A percentile compares a stretch with the other conserved stretches of the same genome.
phyloP scores from a whole-genome alignment of 176 grass and related monocot species.

The Avena eriantha region DNA sequence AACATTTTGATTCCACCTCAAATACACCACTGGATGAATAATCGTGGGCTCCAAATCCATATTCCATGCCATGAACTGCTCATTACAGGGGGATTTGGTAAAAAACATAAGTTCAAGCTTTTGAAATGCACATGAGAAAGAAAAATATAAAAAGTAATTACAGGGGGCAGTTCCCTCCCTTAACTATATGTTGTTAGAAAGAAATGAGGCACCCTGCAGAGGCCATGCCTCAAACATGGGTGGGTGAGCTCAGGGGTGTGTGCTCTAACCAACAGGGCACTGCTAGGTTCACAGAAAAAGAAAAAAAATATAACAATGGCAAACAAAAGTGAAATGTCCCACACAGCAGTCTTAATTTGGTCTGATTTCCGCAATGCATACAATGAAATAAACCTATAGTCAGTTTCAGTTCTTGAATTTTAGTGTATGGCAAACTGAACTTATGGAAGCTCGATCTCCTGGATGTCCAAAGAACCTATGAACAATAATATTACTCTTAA shows the following conservation, averaged over 20 bases:
- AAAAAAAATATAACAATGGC: neutral
- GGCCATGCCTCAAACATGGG: no score
- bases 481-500: neutral
- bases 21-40: conserved; percentile 89
- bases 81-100: neutral
- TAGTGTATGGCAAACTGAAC: neutral
- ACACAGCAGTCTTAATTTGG: neutral
- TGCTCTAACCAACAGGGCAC: no score
- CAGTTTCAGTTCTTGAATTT: conserved; percentile 19
- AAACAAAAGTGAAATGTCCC: conserved; percentile 4
- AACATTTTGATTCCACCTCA: conserved; percentile 88
- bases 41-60: conserved; percentile 96
- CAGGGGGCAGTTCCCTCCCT: no score
- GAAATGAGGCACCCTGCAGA: no score
- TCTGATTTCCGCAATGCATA: neutral
- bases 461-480: neutral
- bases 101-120: conserved; percentile 23
- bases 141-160: neutral
- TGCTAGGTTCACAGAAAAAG: no score
- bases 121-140: conserved; percentile 8
- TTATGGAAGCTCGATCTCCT: neutral
- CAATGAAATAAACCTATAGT: neutral
- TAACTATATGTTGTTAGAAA: no score
- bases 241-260: no score
- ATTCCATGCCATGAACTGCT: conserved; percentile 91